Evolutionary conservation across 2,329 filamentous ascomycete genomes (phyloP), one percentile per base, ranked within the genome.

Genomic region (Beauveria rudraprayagi): DNA sequence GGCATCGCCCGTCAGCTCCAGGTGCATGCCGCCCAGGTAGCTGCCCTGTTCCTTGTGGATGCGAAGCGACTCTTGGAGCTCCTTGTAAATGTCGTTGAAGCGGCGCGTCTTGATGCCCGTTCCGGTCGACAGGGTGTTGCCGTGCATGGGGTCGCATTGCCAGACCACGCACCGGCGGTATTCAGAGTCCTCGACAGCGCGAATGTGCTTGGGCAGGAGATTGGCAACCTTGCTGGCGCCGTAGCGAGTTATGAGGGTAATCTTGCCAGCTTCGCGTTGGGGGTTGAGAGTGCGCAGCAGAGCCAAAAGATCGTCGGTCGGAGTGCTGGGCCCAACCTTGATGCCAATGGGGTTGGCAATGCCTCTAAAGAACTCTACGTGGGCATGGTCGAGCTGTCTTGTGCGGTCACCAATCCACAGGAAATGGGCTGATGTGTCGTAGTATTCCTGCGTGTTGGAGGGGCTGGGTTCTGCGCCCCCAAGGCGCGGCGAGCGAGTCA

Each of bases 81-180:
- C 94, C 1, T 84, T 84, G 72, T 97, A 87, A 68, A 99, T 96
- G 72, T 94, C 89, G 64, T 84, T 84, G 80, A 99, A 99, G 60
- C 89, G 88, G 17, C 94, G 85, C 1, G 94, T 99, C 80, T 99
- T 99, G 77, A 97, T 85, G 28, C 92, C 92, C 0, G 83, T 78
- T 0, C 84, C 82, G 0, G 90, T 93, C 22, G 83, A 82, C 48
- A 81, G 77, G 43, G 85, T 88, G 75, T 89, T 89, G 64, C 94
- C 94, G 76, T 99, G 94, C 94, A 99, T 99, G 24, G 94, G 94
- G 75, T 99, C 94, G 76, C 93, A 97, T 77, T 97, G 94, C 93
- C 93, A 97, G 67, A 97, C 91, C 4, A 96, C 91, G 24, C 75
- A 76, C 56, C 79, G 74, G 52, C 73, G 73, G 74, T 85, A 86